phyloP scores from a whole-genome alignment of 1,284 basidiomycete genomes.

The Fomitopsis palustris region DNA sequence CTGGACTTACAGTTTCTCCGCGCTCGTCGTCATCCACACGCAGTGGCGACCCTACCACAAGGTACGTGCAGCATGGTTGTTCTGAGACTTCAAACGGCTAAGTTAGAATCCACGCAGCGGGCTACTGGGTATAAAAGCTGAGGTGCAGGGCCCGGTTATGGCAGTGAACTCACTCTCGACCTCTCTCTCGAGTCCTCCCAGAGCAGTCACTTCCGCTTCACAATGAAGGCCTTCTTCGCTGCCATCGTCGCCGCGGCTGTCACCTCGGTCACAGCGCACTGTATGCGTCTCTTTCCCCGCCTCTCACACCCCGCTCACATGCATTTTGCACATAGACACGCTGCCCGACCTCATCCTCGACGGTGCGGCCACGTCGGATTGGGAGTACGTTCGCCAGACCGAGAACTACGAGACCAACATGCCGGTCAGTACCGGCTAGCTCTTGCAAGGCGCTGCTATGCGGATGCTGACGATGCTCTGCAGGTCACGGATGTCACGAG shows the following conservation, averaged over 20 bases:
- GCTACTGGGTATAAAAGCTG: neutral
- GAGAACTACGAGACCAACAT: constrained; percentile 40
- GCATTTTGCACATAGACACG: constrained; percentile 14
- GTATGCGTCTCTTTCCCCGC: neutral
- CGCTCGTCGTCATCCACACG: neutral
- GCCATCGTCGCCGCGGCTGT: neutral
- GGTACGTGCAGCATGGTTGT: neutral
- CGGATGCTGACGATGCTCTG: neutral
- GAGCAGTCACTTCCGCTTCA: neutral
- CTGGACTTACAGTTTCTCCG: neutral
- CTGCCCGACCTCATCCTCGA: constrained; percentile 24
- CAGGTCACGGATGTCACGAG: constrained; percentile 42
- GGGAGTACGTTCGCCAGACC: constrained; percentile 42
- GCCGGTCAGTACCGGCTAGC: constrained; percentile 28
- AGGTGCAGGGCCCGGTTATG: neutral
- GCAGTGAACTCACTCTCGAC: neutral
- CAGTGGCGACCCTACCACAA: neutral
- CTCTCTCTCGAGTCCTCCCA: constrained; percentile 1
- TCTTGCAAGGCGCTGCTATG: neutral
- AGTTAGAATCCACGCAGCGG: neutral
- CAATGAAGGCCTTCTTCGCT: constrained; percentile 5
- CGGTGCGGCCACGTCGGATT: constrained; percentile 21
- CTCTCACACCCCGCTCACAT: neutral
- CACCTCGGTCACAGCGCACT: neutral
- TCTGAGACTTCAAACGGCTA: neutral